These are phyloP conservation scores for Coemansia furcata DNA, from an alignment of 192 early-diverging fungal species.

Conservation along the genomic window DNA sequence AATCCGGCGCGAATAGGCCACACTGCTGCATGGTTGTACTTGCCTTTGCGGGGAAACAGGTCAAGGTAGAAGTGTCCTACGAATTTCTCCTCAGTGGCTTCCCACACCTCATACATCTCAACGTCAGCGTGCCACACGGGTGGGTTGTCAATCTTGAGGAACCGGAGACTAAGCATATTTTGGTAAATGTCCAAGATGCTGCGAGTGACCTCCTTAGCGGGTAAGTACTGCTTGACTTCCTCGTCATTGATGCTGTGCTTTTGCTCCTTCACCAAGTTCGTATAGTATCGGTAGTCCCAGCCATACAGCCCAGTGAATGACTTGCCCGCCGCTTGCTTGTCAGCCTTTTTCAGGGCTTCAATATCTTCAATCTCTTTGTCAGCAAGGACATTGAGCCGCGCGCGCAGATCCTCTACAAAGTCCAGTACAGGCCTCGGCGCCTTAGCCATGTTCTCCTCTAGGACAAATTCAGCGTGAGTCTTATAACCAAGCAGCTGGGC, in stretches of 20 bases:
- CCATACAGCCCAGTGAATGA: constrained; percentile 63
- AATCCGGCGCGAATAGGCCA: constrained; percentile 75
- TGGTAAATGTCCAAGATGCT: constrained; percentile 77
- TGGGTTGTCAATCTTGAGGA: constrained; percentile 60
- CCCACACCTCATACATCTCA: constrained; percentile 72
- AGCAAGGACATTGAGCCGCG: constrained; percentile 58
- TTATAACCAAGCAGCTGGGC: constrained; percentile 66
- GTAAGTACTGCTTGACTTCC: constrained; percentile 77
- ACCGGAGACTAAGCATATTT: constrained; percentile 66
- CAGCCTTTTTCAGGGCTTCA: constrained; percentile 63
- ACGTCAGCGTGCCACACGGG: constrained; percentile 79
- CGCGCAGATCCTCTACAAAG: constrained; percentile 65
- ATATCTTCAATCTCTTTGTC: constrained; percentile 61
- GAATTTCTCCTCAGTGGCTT: constrained; percentile 57
- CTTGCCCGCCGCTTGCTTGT: constrained; percentile 48
- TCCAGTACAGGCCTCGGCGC: constrained; percentile 58
- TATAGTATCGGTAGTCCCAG: constrained; percentile 78
- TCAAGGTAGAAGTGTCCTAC: constrained; percentile 76
- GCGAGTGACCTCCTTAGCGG: constrained; percentile 60
- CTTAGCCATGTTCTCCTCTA: constrained; percentile 87
- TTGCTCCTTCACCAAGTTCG: constrained; percentile 67
- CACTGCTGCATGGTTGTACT: constrained; percentile 77
- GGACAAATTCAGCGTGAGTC: constrained; percentile 66
- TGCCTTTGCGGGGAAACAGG: constrained; percentile 69
- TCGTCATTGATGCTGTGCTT: constrained; percentile 76